Evolutionary conservation across 257 asterid species (phyloP).

Genomic region (Fraxinus cuspidata): DNA sequence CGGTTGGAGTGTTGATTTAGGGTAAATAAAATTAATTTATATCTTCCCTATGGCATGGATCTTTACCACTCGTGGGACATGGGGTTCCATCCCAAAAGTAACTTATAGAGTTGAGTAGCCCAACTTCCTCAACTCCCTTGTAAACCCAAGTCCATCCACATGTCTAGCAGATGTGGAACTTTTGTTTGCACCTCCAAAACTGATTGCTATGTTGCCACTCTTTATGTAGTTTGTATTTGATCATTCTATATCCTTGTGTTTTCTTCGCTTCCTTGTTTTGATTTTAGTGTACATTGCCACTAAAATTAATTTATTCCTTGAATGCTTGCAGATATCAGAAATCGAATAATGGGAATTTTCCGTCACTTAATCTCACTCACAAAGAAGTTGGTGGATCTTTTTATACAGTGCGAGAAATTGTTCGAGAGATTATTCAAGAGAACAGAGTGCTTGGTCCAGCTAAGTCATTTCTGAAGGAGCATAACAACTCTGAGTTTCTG

Average conservation of each 20-base stretch:
- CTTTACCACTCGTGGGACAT: background rate
- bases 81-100: too few species aligned
- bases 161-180: background rate
- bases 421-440: conserved; percentile 88
- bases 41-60: background rate
- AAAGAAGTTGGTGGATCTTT: conserved; percentile 96
- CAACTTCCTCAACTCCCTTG: too few species aligned
- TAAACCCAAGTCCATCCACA: background rate
- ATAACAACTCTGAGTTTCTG: conserved; percentile 37
- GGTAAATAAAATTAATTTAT: background rate
- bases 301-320: background rate
- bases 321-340: conserved; percentile 65
- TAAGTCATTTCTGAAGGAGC: conserved; percentile 45
- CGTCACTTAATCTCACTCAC: conserved; percentile 84
- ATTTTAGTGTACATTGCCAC: background rate
- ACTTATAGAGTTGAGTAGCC: too few species aligned
- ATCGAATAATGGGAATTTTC: conserved; percentile 66
- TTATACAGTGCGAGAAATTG: conserved; percentile 83
- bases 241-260: background rate
- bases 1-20: background rate
- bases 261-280: background rate
- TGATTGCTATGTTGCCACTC: background rate
- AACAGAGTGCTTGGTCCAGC: conserved; percentile 86
- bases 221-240: conserved; percentile 1
- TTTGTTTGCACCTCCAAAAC: background rate